Percentiles rank a stretch among this genome's conserved stretches.
These are phyloP conservation scores for Monilinia vaccinii-corymbosi DNA, from an alignment of 2,329 filamentous ascomycete species.

Conservation along the genomic window DNA sequence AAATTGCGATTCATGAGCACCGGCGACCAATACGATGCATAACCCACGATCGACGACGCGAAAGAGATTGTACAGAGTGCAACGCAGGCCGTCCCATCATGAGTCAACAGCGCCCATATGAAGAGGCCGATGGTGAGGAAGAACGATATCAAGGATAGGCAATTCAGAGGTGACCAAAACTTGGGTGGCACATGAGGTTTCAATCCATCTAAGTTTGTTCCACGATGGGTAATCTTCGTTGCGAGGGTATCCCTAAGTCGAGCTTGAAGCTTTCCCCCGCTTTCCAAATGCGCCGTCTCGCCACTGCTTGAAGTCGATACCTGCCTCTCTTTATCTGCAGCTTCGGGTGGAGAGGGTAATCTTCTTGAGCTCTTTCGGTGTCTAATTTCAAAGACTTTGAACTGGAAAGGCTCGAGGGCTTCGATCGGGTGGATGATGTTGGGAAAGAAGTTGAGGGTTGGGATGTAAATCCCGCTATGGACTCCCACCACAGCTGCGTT, in stretches of 20 bases:
- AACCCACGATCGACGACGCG: constrained; percentile 45
- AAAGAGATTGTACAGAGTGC: constrained; percentile 44
- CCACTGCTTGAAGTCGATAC: constrained; percentile 2
- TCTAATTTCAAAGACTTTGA: constrained; percentile 40
- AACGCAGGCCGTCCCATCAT: constrained; percentile 43
- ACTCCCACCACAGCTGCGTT: constrained; percentile 49
- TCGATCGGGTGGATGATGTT: constrained; percentile 51
- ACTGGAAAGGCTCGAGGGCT: constrained; percentile 37
- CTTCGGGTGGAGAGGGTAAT: neutral
- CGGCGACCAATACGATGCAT: constrained; percentile 49
- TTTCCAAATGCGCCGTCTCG: constrained; percentile 2
- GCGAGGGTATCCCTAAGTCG: constrained; percentile 13
- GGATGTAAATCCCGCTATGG: constrained; percentile 44
- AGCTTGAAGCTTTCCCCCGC: constrained; percentile 6
- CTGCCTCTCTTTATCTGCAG: neutral
- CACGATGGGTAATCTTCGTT: constrained; percentile 14
- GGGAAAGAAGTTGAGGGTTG: constrained; percentile 51
- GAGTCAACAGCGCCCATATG: constrained; percentile 33
- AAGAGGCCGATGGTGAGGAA: constrained; percentile 41
- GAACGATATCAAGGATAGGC: constrained; percentile 43
- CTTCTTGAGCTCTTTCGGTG: constrained; percentile 28
- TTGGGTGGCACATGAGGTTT: constrained; percentile 42
- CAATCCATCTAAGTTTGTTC: constrained; percentile 26
- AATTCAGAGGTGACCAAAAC: constrained; percentile 42
- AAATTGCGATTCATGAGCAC: constrained; percentile 43